Evolutionary conservation across 2,329 filamentous ascomycete genomes (phyloP), one percentile per base, ranked within the genome.

Genomic region (Ophiostoma sp.): DNA sequence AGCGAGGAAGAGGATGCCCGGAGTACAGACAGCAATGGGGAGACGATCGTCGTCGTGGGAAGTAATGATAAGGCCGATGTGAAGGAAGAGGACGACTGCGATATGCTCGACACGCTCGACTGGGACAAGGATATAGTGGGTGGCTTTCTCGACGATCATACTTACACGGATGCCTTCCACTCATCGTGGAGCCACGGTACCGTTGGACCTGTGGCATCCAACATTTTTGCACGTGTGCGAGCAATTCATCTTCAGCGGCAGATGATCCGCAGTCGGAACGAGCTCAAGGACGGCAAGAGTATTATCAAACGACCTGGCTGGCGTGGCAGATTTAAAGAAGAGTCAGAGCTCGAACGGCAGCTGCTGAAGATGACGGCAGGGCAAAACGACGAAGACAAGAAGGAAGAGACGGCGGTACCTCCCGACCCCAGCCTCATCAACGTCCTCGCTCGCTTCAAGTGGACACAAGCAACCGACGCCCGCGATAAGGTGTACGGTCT

Each of bases 401-500:
- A 25, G n/a, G 39, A 8, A 5, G 15, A 12, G 15, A 50, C 22
- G 0, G 15, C 25, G 28, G 6, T 19, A 8, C 31, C 28, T 0
- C 17, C 63, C 12, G 45, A 55, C 36, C 69, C 69, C 61, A 74
- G 68, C 61, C 70, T 75, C 55, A 59, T 70, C 33, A 66, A 76
- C 55, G 70, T 73, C 4, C 59, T 75, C 17, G 69, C 72, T 25
- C 72, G 70, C 45, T 73, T 74, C 71, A 70, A 71, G 36, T 70
- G 59, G 55, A 61, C 17, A 4, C 63, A 31, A 12, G 63, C 72
- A 2, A 72, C 74, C 17, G 74, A 75, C n/a, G 73, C 74, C 3
- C 61, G 73, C n/a, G 74, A 75, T 52, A 74, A 74, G 69, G 69
- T 75, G 36, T 75, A 75, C 48, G 74, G 68, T 11, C 69, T 75